Percentiles rank a stretch among this genome's conserved stretches.
phyloP scores from a whole-genome alignment of 345 rosid genomes.

The Rhodamnia rubescens region DNA sequence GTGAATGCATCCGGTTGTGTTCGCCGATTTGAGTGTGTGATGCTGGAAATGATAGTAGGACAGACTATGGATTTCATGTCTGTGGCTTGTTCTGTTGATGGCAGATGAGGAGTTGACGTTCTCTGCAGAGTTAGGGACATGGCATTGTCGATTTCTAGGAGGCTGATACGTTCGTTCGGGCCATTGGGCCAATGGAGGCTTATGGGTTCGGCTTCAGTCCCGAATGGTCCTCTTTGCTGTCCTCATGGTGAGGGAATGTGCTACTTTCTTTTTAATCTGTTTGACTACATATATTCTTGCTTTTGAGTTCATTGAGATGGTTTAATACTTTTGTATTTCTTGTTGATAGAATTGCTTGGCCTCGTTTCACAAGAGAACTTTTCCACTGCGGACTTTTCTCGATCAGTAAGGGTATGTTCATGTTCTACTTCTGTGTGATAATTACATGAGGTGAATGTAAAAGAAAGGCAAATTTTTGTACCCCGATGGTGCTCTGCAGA shows the following conservation, averaged over 20 bases:
- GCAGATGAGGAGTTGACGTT: background rate
- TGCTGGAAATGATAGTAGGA: too few relatives aligned
- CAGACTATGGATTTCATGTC: too few relatives aligned
- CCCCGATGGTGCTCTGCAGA: background rate
- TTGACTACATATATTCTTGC: background rate
- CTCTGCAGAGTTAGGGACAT: background rate
- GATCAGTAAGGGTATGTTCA: background rate
- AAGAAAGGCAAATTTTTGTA: background rate
- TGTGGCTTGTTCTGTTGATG: background rate
- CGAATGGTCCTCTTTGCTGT: background rate
- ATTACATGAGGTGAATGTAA: background rate
- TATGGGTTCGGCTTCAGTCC: background rate
- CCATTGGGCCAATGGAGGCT: background rate
- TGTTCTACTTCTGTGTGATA: background rate
- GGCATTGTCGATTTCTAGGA: slow-evolving; percentile 2
- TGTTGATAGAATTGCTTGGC: background rate
- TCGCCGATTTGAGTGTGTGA: too few relatives aligned
- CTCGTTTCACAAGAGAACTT: background rate
- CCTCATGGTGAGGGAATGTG: background rate
- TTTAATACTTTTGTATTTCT: background rate
- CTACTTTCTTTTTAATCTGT: background rate
- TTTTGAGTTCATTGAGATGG: slow-evolving; percentile 4
- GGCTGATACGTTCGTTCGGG: background rate
- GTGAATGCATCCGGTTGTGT: too few relatives aligned
- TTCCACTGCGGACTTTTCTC: background rate